Evolutionary conservation across 331 rosid species (phyloP).

Genomic region (Erythrophleum ivorense): DNA sequence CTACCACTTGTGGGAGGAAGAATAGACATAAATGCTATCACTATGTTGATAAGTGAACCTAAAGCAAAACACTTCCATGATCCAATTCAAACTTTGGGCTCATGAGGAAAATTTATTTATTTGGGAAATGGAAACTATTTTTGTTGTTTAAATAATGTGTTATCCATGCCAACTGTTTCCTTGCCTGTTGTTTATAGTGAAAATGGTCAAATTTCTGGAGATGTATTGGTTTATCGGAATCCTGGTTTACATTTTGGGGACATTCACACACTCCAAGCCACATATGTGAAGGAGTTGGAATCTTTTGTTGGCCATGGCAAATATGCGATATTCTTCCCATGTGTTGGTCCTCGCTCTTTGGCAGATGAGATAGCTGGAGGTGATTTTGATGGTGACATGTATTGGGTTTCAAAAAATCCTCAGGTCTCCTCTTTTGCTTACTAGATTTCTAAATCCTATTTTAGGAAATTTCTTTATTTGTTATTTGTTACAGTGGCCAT

Average conservation of each 20-base stretch:
- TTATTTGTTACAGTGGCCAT: background rate
- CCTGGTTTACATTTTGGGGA: slow-evolving; percentile 86
- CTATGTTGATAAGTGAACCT: slow-evolving; percentile 10
- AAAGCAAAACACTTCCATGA: background rate
- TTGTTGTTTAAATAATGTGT: background rate
- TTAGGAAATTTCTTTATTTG: slow-evolving; percentile 11
- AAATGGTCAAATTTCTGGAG: slow-evolving; percentile 63
- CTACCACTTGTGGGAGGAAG: background rate
- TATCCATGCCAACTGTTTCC: slow-evolving; percentile 18
- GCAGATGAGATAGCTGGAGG: slow-evolving; percentile 83
- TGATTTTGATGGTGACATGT: slow-evolving; percentile 85
- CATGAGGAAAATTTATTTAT: background rate
- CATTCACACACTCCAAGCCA: slow-evolving; percentile 66
- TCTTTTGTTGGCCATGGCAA: slow-evolving; percentile 62
- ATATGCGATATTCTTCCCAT: slow-evolving; percentile 75
- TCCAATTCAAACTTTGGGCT: background rate
- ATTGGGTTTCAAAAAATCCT: slow-evolving; percentile 74
- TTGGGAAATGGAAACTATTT: background rate
- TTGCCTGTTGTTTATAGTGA: slow-evolving; percentile 45
- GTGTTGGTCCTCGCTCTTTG: slow-evolving; percentile 70
- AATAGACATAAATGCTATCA: background rate
- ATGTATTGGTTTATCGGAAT: slow-evolving; percentile 71
- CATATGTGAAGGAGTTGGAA: slow-evolving; percentile 45
- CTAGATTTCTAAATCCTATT: background rate
- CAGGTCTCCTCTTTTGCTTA: slow-evolving; percentile 49